A percentile compares a stretch with the other conserved stretches of the same genome.
phyloP scores from a whole-genome alignment of 495 filamentous ascomycete species.

The Lasiosphaeria miniovina region DNA sequence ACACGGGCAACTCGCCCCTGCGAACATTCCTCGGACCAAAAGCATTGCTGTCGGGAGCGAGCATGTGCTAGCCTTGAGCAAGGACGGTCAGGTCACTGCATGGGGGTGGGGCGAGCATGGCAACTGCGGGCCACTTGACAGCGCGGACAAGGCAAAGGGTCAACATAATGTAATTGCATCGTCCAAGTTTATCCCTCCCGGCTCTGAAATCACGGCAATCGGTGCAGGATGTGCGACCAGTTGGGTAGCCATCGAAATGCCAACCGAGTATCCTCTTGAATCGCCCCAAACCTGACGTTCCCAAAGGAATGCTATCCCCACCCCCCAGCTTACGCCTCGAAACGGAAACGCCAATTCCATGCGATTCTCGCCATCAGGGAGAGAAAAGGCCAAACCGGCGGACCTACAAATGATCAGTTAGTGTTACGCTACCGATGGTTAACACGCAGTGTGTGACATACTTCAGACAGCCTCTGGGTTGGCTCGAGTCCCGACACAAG shows the following conservation, averaged over 20 bases:
- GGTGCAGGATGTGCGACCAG: slow-evolving; percentile 88
- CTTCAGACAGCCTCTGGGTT: slow-evolving; percentile 64
- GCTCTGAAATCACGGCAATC: slow-evolving; percentile 50
- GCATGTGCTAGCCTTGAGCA: slow-evolving; percentile 69
- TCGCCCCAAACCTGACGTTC: neutral
- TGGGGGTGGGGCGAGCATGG: slow-evolving; percentile 99
- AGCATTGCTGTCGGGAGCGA: slow-evolving; percentile 80
- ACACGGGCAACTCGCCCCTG: slow-evolving; percentile 73
- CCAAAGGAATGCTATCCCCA: neutral
- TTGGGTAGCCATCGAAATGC: slow-evolving; percentile 58
- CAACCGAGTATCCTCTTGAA: slow-evolving; percentile 1
- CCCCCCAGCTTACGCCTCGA: neutral
- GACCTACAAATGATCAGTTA: slow-evolving; percentile 37
- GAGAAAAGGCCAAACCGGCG: slow-evolving; percentile 52
- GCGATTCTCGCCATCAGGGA: slow-evolving; percentile 25
- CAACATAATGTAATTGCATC: slow-evolving; percentile 60
- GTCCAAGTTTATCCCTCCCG: slow-evolving; percentile 43
- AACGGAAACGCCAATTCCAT: slow-evolving; percentile 40
- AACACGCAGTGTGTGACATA: slow-evolving; percentile 22
- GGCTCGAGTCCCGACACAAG: slow-evolving; percentile 51
- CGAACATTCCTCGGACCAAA: slow-evolving; percentile 46
- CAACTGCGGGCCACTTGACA: slow-evolving; percentile 77
- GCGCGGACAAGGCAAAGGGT: slow-evolving; percentile 59
- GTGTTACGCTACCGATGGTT: neutral
- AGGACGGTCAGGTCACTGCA: slow-evolving; percentile 59